Percentiles rank a stretch among this genome's conserved stretches.
phyloP scores from a whole-genome alignment of 2,329 filamentous ascomycete genomes.

The Stachybotrys chartarum region DNA sequence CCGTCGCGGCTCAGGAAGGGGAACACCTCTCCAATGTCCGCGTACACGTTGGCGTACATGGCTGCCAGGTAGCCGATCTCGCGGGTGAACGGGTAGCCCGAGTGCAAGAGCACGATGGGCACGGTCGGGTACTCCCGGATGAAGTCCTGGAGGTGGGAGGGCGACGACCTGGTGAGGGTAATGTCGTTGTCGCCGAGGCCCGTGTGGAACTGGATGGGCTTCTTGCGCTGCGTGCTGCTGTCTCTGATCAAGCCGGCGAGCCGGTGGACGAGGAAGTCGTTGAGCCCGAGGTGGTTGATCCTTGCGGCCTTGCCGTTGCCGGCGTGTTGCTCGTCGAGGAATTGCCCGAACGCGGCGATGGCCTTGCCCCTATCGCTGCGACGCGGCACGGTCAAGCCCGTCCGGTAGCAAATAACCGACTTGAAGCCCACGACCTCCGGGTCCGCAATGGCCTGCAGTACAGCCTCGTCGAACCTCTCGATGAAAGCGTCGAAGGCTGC shows the following conservation, averaged over 20 bases:
- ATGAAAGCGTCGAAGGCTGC: constrained; percentile 26
- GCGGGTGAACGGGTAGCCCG: constrained; percentile 72
- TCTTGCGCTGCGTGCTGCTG: constrained; percentile 39
- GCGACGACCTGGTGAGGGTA: constrained; percentile 60
- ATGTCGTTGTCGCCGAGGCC: constrained; percentile 78
- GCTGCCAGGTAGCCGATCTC: constrained; percentile 73
- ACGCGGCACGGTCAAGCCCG: constrained; percentile 55
- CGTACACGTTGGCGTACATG: constrained; percentile 72
- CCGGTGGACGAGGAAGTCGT: constrained; percentile 61
- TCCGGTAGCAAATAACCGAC: constrained; percentile 74
- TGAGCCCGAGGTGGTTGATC: constrained; percentile 57
- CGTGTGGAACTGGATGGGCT: constrained; percentile 79
- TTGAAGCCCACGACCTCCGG: constrained; percentile 73
- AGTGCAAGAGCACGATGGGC: constrained; percentile 71
- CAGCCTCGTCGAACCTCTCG: constrained; percentile 28
- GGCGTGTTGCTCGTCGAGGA: constrained; percentile 18
- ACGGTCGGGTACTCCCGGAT: constrained; percentile 63
- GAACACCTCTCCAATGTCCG: constrained; percentile 79
- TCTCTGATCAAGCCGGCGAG: constrained; percentile 52
- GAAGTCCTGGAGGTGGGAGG: constrained; percentile 66
- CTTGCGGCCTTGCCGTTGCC: constrained; percentile 23
- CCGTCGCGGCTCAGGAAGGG: constrained; percentile 70
- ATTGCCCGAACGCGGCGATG: constrained; percentile 27
- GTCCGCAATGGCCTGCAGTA: constrained; percentile 53
- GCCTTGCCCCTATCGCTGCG: constrained; percentile 34